Percentiles rank a stretch among this genome's conserved stretches.
Evolutionary conservation across 1,284 basidiomycete species (phyloP).

Genomic region (Ceratobasidium papillatum): DNA sequence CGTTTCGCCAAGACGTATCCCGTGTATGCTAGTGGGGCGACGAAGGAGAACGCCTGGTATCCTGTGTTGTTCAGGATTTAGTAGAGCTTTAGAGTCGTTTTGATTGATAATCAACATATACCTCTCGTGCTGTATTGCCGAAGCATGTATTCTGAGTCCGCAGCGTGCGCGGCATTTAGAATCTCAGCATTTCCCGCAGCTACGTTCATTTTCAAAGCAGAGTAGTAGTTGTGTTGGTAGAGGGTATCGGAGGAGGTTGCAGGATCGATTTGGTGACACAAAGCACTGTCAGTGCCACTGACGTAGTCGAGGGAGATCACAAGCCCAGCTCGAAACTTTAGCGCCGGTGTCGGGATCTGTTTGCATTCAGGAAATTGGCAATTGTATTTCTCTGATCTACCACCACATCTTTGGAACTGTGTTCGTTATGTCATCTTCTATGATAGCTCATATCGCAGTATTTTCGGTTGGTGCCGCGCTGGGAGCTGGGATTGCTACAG

Average conservation of each 20-base stretch:
- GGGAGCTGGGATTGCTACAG: conserved; percentile 68
- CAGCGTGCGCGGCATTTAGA: conserved; percentile 41
- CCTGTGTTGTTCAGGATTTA: conserved; percentile 52
- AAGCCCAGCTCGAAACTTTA: neutral
- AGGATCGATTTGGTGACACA: neutral
- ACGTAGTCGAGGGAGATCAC: conserved; percentile 15
- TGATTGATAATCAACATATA: neutral
- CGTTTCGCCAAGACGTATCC: conserved; percentile 62
- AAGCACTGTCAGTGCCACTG: neutral
- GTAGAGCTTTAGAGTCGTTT: conserved; percentile 47
- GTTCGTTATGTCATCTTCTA: conserved; percentile 21
- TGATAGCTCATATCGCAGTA: conserved; percentile 64
- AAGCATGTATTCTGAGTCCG: conserved; percentile 62
- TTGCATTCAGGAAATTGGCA: conserved; percentile 11
- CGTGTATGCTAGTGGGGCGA: conserved; percentile 67
- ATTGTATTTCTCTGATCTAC: conserved; percentile 17
- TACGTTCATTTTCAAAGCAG: neutral
- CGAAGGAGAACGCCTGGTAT: conserved; percentile 68
- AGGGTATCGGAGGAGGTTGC: too few relatives aligned
- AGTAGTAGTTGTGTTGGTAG: neutral
- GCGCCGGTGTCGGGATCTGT: conserved; percentile 34
- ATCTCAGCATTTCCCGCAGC: neutral
- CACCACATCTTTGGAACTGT: neutral
- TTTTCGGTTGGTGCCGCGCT: conserved; percentile 76
- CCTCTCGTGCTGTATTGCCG: conserved; percentile 58